Evolutionary conservation across 208 protist species (phyloP).

Genomic region (Phytomonas francai): DNA sequence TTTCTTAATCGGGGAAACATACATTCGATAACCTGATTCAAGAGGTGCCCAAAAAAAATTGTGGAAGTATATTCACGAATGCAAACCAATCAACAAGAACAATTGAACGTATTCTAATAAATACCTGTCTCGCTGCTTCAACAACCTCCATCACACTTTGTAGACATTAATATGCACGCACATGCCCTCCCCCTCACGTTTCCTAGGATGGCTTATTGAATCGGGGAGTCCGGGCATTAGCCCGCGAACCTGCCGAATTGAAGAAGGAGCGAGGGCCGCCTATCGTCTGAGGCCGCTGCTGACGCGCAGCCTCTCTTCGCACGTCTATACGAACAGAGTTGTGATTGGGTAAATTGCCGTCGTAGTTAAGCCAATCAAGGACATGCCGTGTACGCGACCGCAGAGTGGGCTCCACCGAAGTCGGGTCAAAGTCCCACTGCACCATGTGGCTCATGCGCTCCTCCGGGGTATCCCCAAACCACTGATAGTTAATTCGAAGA

Average conservation of each 20-base stretch:
- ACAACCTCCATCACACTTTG: no score
- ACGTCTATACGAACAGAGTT: constrained; percentile 69
- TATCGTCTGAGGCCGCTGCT: constrained; percentile 42
- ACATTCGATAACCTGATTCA: no score
- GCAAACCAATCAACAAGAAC: no score
- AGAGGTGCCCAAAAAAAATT: no score
- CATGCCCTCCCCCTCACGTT: no score
- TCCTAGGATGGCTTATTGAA: constrained; percentile 24
- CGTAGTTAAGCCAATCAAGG: constrained; percentile 81
- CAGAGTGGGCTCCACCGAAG: constrained; percentile 38
- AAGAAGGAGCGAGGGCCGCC: constrained; percentile 64
- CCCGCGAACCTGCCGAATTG: constrained; percentile 73
- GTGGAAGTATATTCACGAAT: no score
- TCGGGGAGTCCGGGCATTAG: constrained; percentile 63
- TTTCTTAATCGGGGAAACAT: no score
- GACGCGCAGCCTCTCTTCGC: constrained; percentile 50
- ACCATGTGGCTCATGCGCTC: constrained; percentile 80
- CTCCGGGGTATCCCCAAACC: constrained; percentile 85
- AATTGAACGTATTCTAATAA: no score
- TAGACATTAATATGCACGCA: no score
- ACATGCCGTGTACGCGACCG: constrained; percentile 61
- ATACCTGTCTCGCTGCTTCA: no score
- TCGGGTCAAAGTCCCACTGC: constrained; percentile 78
- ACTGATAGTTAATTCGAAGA: constrained; percentile 88
- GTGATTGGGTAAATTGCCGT: constrained; percentile 78